phyloP scores from a whole-genome alignment of 305 asterid species.

The Fraxinus xanthoxyloides region DNA sequence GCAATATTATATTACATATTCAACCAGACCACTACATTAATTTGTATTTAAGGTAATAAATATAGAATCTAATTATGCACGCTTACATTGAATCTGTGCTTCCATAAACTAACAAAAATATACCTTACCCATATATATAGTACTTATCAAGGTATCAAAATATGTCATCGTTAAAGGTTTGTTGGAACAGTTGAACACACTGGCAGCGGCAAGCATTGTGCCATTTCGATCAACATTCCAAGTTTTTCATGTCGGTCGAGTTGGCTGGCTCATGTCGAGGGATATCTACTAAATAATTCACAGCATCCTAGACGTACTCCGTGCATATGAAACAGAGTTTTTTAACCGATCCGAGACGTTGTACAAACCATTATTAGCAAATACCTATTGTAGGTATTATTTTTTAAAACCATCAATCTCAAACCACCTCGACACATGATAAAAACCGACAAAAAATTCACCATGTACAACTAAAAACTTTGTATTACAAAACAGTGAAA shows the following conservation, averaged over 20 bases:
- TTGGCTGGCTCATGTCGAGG: neutral
- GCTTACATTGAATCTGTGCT: slow-evolving; percentile 25
- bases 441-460: slow-evolving; percentile 23
- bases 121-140: neutral
- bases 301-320: neutral
- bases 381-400: neutral
- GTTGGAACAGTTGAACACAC: slow-evolving; percentile 20
- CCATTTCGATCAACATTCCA: neutral
- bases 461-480: slow-evolving; percentile 19
- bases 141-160: neutral
- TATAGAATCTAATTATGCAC: slow-evolving; percentile 19
- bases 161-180: neutral
- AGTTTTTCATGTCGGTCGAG: neutral
- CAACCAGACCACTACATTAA: neutral
- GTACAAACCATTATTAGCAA: neutral
- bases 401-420: slow-evolving; percentile 16
- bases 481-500: slow-evolving; percentile 3
- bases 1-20: neutral
- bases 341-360: neutral
- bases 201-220: neutral
- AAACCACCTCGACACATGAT: neutral
- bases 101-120: slow-evolving; percentile 18
- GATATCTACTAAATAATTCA: neutral
- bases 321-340: neutral
- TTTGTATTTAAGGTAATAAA: slow-evolving; percentile 4